Evolutionary conservation across 2,329 filamentous ascomycete species (phyloP).

Genomic region (Aspergillus calidoustus): DNA sequence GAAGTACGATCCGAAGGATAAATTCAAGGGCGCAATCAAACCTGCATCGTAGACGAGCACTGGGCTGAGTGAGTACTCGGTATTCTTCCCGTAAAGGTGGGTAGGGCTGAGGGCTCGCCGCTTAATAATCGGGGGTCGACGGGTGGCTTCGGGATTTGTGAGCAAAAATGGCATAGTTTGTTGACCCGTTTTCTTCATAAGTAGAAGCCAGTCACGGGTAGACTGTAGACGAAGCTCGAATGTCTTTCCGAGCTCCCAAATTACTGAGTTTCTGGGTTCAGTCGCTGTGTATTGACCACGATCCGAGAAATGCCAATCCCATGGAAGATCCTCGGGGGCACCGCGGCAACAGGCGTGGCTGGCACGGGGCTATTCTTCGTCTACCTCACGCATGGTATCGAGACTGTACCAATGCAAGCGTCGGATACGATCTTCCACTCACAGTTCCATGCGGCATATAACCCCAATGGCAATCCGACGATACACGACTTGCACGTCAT

Average conservation of each 20-base stretch:
- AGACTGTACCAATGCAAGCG: background rate
- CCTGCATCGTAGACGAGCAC: background rate
- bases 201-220: no score
- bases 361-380: background rate
- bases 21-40: background rate
- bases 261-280: background rate
- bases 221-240: background rate
- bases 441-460: background rate
- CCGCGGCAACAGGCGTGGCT: background rate
- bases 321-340: background rate
- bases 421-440: background rate
- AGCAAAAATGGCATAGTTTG: background rate
- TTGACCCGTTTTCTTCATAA: no score
- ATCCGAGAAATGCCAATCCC: background rate
- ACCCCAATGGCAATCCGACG: constrained; percentile 16
- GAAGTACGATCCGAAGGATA: background rate
- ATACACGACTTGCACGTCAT: constrained; percentile 15
- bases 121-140: no score
- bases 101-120: no score
- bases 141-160: background rate
- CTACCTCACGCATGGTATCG: background rate
- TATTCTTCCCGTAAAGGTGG: no score
- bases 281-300: no score
- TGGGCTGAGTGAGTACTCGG: no score
- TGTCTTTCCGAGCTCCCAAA: background rate